Conservation (phyloP, 352 stramenopile genomes). For the Phytophthora litchii region DNA sequence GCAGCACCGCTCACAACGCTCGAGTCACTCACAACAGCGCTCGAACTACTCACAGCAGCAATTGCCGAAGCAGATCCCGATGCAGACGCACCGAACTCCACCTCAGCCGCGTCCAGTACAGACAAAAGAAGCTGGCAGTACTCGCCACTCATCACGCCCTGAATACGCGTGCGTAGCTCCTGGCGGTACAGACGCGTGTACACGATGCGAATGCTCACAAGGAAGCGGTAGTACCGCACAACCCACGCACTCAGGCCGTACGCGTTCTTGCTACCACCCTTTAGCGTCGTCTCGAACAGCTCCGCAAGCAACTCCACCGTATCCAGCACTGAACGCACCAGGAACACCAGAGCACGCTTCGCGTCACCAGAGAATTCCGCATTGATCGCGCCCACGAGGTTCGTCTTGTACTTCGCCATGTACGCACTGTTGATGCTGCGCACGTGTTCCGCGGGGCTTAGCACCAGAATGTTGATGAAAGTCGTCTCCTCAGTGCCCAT, state of each 20-base stretch:
- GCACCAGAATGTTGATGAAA: constrained; percentile 55
- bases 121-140: constrained; percentile 28
- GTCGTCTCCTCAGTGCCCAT: constrained; percentile 62
- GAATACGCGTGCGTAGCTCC: constrained; percentile 37
- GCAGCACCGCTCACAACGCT: constrained; percentile 11
- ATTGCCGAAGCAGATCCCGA: constrained; percentile 15
- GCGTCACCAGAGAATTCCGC: constrained; percentile 57
- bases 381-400: constrained; percentile 48
- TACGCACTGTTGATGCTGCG: constrained; percentile 58
- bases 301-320: constrained; percentile 39
- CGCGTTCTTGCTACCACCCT: constrained; percentile 34
- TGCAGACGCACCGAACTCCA: constrained; percentile 18
- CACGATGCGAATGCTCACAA: constrained; percentile 36
- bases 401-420: constrained; percentile 57
- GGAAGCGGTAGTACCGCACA: constrained; percentile 42
- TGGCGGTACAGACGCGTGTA: constrained; percentile 67
- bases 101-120: constrained; percentile 28
- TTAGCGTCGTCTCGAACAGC: constrained; percentile 49
- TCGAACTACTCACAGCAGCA: constrained; percentile 14
- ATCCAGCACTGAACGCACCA: constrained; percentile 38
- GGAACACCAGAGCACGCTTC: constrained; percentile 44
- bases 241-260: constrained; percentile 30
- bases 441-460: constrained; percentile 49
- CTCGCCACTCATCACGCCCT: constrained; percentile 32
- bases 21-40: constrained; percentile 5